Conservation (phyloP, 176 grass and related monocot genomes). For the Chloris gayana region DNA sequence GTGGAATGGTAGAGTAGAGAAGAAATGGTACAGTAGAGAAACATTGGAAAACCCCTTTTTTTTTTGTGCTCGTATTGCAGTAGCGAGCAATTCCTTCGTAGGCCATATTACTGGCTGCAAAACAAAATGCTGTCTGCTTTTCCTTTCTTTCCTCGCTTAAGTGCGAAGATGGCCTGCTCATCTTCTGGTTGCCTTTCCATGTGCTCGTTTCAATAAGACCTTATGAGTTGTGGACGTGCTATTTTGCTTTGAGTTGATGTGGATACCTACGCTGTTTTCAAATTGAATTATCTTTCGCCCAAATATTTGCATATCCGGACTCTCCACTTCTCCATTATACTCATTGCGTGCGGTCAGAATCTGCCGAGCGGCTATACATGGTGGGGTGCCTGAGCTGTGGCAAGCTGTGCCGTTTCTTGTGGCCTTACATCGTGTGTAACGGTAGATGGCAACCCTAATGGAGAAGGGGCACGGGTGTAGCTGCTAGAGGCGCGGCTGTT, state of each 20-base stretch:
- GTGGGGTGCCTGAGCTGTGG: too few species aligned
- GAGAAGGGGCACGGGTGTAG: too few species aligned
- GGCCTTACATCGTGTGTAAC: background rate
- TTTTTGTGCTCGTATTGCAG: slow-evolving; percentile 49
- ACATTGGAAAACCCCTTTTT: slow-evolving; percentile 36
- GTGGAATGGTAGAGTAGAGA: slow-evolving; percentile 77
- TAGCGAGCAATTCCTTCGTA: slow-evolving; percentile 50
- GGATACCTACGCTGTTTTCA: slow-evolving; percentile 11
- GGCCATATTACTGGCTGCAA: slow-evolving; percentile 8
- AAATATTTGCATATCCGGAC: background rate
- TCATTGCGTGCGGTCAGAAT: background rate
- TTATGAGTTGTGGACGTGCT: slow-evolving; percentile 26
- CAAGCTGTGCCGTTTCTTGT: too few species aligned
- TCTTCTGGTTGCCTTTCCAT: slow-evolving; percentile 3
- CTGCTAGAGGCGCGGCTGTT: too few species aligned
- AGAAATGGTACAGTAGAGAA: slow-evolving; percentile 50
- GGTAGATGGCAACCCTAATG: too few species aligned
- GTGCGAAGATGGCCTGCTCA: slow-evolving; percentile 35
- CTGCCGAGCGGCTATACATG: too few species aligned
- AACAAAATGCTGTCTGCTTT: slow-evolving; percentile 30
- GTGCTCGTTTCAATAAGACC: slow-evolving; percentile 54
- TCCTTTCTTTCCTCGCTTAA: background rate
- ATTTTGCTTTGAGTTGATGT: slow-evolving; percentile 19
- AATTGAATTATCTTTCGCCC: background rate
- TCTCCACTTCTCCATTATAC: background rate